phyloP scores from a whole-genome alignment of 1,284 basidiomycete species.

The Caloboletus inedulis region DNA sequence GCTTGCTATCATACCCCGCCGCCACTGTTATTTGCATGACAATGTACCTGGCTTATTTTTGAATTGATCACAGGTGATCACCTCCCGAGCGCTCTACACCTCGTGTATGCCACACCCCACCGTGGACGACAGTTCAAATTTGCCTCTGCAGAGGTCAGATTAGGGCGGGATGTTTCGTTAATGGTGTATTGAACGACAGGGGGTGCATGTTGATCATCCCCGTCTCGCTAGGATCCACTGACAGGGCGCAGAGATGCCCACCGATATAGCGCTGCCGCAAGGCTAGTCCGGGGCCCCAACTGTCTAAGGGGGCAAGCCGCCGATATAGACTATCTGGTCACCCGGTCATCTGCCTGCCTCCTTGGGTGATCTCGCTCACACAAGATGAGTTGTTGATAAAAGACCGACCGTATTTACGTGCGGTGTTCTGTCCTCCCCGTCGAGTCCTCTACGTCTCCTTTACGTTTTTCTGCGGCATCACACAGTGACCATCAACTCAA shows the following conservation, averaged over 20 bases:
- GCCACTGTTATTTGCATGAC: background rate
- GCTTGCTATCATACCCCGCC: background rate
- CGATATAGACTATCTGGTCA: background rate
- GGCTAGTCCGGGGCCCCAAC: background rate
- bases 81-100: background rate
- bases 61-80: constrained; percentile 5
- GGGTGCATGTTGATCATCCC: too few relatives aligned
- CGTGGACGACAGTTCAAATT: background rate
- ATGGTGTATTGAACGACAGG: background rate
- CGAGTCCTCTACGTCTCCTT: background rate
- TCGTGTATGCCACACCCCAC: background rate
- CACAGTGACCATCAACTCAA: background rate
- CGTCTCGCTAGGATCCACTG: background rate
- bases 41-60: constrained; percentile 5
- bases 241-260: background rate
- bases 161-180: background rate
- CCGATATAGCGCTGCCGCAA: background rate
- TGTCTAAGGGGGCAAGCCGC: background rate
- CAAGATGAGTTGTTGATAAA: background rate
- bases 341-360: background rate
- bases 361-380: background rate
- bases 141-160: background rate
- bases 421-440: background rate
- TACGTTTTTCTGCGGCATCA: background rate
- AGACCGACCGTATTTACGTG: background rate